Base-by-base conservation (phyloP, 1,139 yeast genomes). In the Geotrichum carabidarum region DNA sequence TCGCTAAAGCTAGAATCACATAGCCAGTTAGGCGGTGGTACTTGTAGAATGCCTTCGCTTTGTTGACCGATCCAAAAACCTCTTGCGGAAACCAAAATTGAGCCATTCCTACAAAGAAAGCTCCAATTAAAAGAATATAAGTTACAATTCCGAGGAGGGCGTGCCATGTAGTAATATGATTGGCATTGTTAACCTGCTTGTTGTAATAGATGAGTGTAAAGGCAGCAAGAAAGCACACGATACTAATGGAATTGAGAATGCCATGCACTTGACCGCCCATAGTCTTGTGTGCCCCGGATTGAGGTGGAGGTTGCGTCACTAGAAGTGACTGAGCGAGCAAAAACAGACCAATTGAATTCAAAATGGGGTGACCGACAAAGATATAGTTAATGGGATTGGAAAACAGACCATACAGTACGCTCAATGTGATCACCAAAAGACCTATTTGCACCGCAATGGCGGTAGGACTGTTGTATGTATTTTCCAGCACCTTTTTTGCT, bases 21-120 rank as follows among this genome's bases (percentile, higher is more conserved):
- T 68, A 68, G 8, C 71, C 71, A 1, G 58, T 58, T n/a, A 61
- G 56, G 32, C 71, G 57, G 55, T 68, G 71, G 54, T 59, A 67
- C 58, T 66, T 67, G 63, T 68, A 68, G 38, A 63, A 48, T n/a
- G 55, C 45, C 57, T 65, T 64, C 14, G 67, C 71, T 18, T 56
- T 58, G 38, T 46, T 50, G 11, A 61, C 62, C 1, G 68, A 62
- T 14, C 71, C 71, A 54, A 65, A 63, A 30, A 65, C 52, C 32
- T 44, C 51, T 7, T 37, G 53, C 2, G 71, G 70, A 44, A 60
- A 44, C 64, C 66, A 68, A 53, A 60, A 68, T 40, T 60, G 61
- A 4, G 63, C 59, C 15, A 60, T 55, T 4, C 71, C 71, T 36
- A 62, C 59, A 34, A 60, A 36, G 37, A 60, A 53, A 17, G 60